A percentile compares a stretch with the other conserved stretches of the same genome.
phyloP scores from a whole-genome alignment of 176 grass and related monocot genomes.

The Bonia amplexicaulis region DNA sequence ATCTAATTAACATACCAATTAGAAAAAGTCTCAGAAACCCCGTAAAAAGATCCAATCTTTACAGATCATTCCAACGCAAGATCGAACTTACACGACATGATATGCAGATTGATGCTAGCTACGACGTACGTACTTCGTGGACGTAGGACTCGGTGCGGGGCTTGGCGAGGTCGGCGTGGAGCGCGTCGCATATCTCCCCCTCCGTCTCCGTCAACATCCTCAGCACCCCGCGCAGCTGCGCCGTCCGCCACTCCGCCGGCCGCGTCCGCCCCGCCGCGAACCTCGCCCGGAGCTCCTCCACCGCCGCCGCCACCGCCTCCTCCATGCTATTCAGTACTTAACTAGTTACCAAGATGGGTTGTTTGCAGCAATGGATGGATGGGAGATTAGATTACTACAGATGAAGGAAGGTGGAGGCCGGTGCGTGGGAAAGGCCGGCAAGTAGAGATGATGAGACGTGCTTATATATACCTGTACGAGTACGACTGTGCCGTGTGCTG shows the following conservation, averaged over 20 bases:
- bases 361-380: too few species aligned
- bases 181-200: conserved; percentile 51
- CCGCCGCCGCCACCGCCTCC: conserved; percentile 20
- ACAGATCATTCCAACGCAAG: background rate
- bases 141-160: conserved; percentile 54
- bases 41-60: background rate
- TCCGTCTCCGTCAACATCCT: conserved; percentile 65
- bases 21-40: background rate
- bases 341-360: too few species aligned
- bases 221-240: conserved; percentile 52
- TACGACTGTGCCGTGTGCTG: too few species aligned
- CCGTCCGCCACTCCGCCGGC: conserved; percentile 59
- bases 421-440: too few species aligned
- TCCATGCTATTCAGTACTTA: too few species aligned
- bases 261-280: conserved; percentile 62
- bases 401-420: too few species aligned
- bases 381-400: too few species aligned
- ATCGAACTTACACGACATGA: background rate
- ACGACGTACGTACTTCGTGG: conserved; percentile 31
- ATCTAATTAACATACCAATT: too few species aligned
- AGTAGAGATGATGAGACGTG: too few species aligned
- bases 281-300: conserved; percentile 37
- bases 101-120: too few species aligned
- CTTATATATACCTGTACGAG: too few species aligned
- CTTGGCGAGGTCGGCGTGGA: conserved; percentile 64